Base-by-base conservation (phyloP, 208 protist genomes). In the Herpetomonas tarakana region DNA sequence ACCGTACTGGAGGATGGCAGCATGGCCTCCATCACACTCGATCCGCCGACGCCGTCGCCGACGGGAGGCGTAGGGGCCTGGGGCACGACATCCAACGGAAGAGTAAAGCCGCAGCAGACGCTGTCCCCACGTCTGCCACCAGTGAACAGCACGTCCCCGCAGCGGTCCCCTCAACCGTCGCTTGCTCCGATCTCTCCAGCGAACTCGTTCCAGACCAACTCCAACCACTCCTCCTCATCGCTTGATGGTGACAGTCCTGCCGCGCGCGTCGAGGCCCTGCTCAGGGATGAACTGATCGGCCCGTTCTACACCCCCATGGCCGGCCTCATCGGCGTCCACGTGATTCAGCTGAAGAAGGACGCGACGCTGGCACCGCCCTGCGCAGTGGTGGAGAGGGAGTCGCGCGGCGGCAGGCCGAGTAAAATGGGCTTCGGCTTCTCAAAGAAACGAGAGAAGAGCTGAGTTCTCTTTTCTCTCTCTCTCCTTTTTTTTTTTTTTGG, bases 251-350 rank as follows among this genome's bases (percentile, higher is more conserved):
- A 7, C 12, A 19, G 46, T 18, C 12, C 46, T 52, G 46, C 19
- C 46, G 7, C 18, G 46, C 46, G 18, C 35, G 60, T 70, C 9
- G 74, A 80, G 12, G 35, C 62, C n/a, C 41, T 80, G 27, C 52
- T 87, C 52, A 56, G 62, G 25, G 76, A 83, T 64, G 76, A 65
- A 24, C 77, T 83, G 77, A 78, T 93, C 47, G 86, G 86, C 1
- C 60, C 78, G 1, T 90, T 88, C 54, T 86, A 83, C 52, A 74
- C 72, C 1, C 67, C 65, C 7, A 78, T 87, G 76, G 81, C 74
- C 3, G 86, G 83, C 4, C 71, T 87, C 19, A 75, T 93, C 25
- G 86, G 82, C 9, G 75, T 93, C 49, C 83, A 93, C 47, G 59
- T 93, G 25, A 11, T 80, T 45, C 68, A 60, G 21, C 46, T 63